Base-by-base conservation (phyloP, 139 green algal genomes). In the Mesostigma viride region DNA sequence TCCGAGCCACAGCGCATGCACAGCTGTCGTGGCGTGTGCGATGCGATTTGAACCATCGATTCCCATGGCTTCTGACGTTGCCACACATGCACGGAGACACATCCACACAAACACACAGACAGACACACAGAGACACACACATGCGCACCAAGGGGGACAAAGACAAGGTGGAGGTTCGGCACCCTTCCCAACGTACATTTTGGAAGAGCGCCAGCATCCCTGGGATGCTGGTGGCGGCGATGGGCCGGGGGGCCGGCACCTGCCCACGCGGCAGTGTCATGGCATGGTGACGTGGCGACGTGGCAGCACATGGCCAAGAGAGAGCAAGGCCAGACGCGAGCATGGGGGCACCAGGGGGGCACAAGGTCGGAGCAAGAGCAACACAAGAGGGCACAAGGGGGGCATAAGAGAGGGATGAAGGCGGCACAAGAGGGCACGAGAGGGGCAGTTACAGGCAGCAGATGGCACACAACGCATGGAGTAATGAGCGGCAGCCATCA, bases 151-250 rank as follows among this genome's bases (percentile, higher is more conserved):
- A 63, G 31, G 1, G 56, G 27, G 3, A 22, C 56, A 34, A 1
- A 17, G n/a, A 22, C 2, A 17, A 63, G 53, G 6, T 33, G 53
- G 6, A 62, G n/a, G n/a, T 8, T 30, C 53, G 11, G n/a, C 22
- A 62, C 8, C 22, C 14, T 8, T 30, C 17, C 11, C 3, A 27
- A 65, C 84, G 58, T 45, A 90, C 84, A 67, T 96, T 91, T 30
- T 97, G 92, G 30, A 98, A 92, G 8, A 94, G 62, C 5, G 72
- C 75, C 11, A 98, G 79, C 56, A 98, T 70, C 35, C 92, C 92
- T 3, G 92, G 92, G 34, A 98, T 91, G 73, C 85, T 94, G 47
- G 85, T 92, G 2, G 85, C 87, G 32, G 88, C 68, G 1, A 81
- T 67, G 2, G 85, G 74, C 27, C 92, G 69, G 0, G 92, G 89